These are phyloP conservation scores for Pogostemon cablin DNA, from an alignment of 257 asterid species.

Conservation along the genomic window DNA sequence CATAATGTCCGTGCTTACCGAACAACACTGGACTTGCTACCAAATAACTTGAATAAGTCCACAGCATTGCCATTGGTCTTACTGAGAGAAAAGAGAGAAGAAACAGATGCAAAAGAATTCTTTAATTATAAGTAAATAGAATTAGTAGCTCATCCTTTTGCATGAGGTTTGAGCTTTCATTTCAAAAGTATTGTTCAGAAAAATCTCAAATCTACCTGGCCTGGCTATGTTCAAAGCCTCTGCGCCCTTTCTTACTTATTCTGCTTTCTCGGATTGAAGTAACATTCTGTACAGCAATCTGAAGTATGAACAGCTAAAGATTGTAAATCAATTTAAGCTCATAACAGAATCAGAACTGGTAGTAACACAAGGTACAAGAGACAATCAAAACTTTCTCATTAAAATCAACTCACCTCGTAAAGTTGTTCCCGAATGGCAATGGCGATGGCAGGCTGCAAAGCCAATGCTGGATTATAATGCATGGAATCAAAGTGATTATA, in stretches of 20 bases:
- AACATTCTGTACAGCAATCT: conserved; percentile 90
- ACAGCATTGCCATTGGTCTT: conserved; percentile 73
- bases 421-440: conserved; percentile 93
- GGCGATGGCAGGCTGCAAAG: conserved; percentile 91
- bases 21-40: conserved; percentile 69
- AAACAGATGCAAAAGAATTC: conserved; percentile 3
- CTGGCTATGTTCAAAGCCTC: conserved; percentile 65
- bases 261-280: conserved; percentile 92
- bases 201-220: conserved; percentile 52
- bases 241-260: conserved; percentile 79
- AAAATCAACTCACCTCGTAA: conserved; percentile 72
- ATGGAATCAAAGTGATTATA: not conserved
- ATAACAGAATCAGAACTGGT: conserved; percentile 14
- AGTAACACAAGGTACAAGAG: conserved; percentile 11
- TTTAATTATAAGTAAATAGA: conserved; percentile 27
- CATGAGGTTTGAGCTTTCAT: not conserved
- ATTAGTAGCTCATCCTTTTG: not conserved
- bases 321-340: conserved; percentile 9
- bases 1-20: conserved; percentile 49
- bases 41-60: conserved; percentile 85
- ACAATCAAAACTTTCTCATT: conserved; percentile 20
- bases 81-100: conserved; percentile 46
- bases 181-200: not conserved
- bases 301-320: conserved; percentile 33
- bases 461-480: conserved; percentile 30